A percentile compares a stretch with the other conserved stretches of the same genome.
phyloP scores from a whole-genome alignment of 2,329 filamentous ascomycete species.

The Fusarium cyanostomum region DNA sequence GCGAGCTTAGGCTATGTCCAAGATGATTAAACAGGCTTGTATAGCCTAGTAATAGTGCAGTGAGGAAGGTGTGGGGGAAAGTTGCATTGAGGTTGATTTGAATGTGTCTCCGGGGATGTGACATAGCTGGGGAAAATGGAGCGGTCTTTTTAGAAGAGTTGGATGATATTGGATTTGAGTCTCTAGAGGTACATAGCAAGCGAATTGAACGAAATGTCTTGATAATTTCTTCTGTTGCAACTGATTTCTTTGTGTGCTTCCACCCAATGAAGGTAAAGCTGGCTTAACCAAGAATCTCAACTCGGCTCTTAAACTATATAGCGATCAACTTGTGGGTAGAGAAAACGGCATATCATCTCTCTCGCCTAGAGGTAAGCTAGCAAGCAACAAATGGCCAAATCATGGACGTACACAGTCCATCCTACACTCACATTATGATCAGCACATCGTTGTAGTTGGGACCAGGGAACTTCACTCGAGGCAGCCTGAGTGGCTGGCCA shows the following conservation, averaged over 20 bases:
- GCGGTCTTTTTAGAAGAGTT: constrained; percentile 25
- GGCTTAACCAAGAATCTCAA: too few species aligned
- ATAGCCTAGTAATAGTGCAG: constrained; percentile 19
- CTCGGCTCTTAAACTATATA: too few species aligned
- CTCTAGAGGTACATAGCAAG: constrained; percentile 40
- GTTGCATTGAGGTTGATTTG: neutral
- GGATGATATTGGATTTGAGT: constrained; percentile 22
- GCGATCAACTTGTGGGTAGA: too few species aligned
- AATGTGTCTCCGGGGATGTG: constrained; percentile 5
- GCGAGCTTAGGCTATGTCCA: constrained; percentile 8
- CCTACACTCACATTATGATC: too few species aligned
- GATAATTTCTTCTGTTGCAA: neutral
- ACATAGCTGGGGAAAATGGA: neutral
- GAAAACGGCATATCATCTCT: too few species aligned
- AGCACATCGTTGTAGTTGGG: too few species aligned
- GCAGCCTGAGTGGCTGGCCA: too few species aligned
- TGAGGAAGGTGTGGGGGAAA: constrained; percentile 6
- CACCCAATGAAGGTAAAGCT: too few species aligned
- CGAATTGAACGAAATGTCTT: constrained; percentile 32
- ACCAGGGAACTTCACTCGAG: too few species aligned
- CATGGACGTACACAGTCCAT: too few species aligned
- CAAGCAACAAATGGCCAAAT: too few species aligned
- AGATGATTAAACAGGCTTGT: constrained; percentile 16
- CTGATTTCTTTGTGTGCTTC: neutral
- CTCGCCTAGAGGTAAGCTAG: too few species aligned